Evolutionary conservation across 768 basidiomycete genomes (phyloP), one percentile per base, ranked within the genome.

Genomic region (Boletus rufocinnamomeus): DNA sequence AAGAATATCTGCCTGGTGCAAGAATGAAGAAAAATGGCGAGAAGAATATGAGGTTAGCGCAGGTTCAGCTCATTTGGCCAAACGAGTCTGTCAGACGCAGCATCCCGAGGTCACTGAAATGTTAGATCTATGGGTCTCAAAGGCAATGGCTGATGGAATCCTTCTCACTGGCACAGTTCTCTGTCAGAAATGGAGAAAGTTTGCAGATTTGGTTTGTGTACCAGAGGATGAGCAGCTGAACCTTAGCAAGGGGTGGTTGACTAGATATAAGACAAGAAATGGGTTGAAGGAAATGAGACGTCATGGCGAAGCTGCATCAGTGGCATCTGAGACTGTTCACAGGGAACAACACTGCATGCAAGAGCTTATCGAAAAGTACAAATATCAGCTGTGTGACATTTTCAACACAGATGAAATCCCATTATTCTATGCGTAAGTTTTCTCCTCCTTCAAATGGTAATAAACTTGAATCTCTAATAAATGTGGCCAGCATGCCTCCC

Each of bases 301-400:
- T 1, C 71, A 78, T 68, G 73, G 75, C 1, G 72, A 79, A 45
- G 76, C 75, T 17, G 74, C 55, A 35, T 78, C 70, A 11, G 67
- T 63, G 40, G 32, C 57, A 38, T 25, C 57, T 1, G 55, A 63
- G 7, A 63, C 48, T 17, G 67, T 77, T 23, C 68, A 70, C 27
- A 46, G 44, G 1, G 74, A 78, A 57, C 34, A 30, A 30, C n/a
- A n/a, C n/a, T n/a, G n/a, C n/a, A 30, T 30, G 7, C 30, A 30
- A 6, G 30, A 30, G 4, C 30, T 30, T 30, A 1, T 30, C 7
- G 7, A 7, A 30, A 30, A 30, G 7, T 6, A 4, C 1, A 6
- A 6, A 30, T 30, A 30, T 7, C 4, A 30, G 30, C 9, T 30
- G 30, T 4, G 4, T 4, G 4, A 27, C 4, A 27, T 27, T 4